phyloP scores from a whole-genome alignment of 78 protist genomes.

The Fonticula alba region DNA sequence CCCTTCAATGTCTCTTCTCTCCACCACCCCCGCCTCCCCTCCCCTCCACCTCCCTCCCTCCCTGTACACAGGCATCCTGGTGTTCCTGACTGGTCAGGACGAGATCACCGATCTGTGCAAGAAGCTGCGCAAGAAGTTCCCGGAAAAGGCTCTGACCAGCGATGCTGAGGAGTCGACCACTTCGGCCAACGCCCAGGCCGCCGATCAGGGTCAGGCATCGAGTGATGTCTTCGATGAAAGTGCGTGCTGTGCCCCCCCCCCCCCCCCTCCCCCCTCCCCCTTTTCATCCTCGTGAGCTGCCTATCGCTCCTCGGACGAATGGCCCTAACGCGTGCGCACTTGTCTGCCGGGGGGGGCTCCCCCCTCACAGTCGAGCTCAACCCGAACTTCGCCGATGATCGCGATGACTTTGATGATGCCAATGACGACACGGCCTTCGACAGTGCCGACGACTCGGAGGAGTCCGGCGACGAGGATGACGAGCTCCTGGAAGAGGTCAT shows the following conservation, averaged over 20 bases:
- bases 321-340: too few species aligned
- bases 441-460: not conserved
- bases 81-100: constrained; percentile 81
- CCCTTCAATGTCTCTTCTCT: not conserved
- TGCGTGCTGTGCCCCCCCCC: too few species aligned
- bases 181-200: not conserved
- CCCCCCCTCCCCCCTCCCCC: too few species aligned
- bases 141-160: not conserved
- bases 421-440: constrained; percentile 10
- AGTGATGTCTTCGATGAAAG: not conserved
- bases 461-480: constrained; percentile 1
- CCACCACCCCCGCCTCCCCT: too few species aligned
- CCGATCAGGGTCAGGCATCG: not conserved
- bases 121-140: constrained; percentile 24
- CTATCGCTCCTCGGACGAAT: too few species aligned
- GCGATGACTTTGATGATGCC: constrained; percentile 10
- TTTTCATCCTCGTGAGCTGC: too few species aligned
- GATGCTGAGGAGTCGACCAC: not conserved
- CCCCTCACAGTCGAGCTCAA: not conserved
- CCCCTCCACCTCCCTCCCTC: too few species aligned
- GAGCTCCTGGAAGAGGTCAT: too few species aligned
- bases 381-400: too few species aligned
- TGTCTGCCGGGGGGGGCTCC: too few species aligned
- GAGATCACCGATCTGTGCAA: constrained; percentile 52
- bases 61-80: constrained; percentile 40